Conservation (phyloP, 2,329 filamentous ascomycete species). For the Hypocrella siamensis region DNA sequence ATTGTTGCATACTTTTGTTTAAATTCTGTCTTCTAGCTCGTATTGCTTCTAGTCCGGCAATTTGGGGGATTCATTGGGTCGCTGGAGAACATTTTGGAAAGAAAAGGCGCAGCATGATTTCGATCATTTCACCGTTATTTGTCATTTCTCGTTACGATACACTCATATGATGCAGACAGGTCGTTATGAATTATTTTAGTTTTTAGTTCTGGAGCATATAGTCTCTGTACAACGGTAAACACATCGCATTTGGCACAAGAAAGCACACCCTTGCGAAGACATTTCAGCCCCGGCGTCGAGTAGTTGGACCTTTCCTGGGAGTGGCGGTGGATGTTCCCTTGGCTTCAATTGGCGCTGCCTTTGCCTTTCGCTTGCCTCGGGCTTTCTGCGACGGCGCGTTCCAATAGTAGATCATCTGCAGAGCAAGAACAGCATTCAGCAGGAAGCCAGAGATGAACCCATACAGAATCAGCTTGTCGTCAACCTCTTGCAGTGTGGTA, state of each 20-base stretch:
- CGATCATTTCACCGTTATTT: too few relatives aligned
- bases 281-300: conserved; percentile 24
- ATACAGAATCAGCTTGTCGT: conserved; percentile 91
- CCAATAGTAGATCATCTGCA: conserved; percentile 96
- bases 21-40: neutral
- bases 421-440: conserved; percentile 75
- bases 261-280: too few relatives aligned
- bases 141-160: too few relatives aligned
- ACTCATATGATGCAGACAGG: too few relatives aligned
- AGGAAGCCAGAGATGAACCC: conserved; percentile 81
- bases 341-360: conserved; percentile 10
- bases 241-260: too few relatives aligned
- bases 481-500: conserved; percentile 92
- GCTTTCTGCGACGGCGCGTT: conserved; percentile 44
- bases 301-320: conserved; percentile 26
- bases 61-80: too few relatives aligned
- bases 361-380: conserved; percentile 24
- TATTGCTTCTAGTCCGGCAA: too few relatives aligned
- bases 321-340: conserved; percentile 14
- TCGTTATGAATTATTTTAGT: too few relatives aligned
- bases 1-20: too few relatives aligned
- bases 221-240: too few relatives aligned
- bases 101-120: too few relatives aligned
- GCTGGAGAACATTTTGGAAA: too few relatives aligned
- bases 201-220: neutral